A percentile compares a stretch with the other conserved stretches of the same genome.
Conservation (phyloP, 2,329 filamentous ascomycete species). For the Hypoxylon rubiginosum region DNA sequence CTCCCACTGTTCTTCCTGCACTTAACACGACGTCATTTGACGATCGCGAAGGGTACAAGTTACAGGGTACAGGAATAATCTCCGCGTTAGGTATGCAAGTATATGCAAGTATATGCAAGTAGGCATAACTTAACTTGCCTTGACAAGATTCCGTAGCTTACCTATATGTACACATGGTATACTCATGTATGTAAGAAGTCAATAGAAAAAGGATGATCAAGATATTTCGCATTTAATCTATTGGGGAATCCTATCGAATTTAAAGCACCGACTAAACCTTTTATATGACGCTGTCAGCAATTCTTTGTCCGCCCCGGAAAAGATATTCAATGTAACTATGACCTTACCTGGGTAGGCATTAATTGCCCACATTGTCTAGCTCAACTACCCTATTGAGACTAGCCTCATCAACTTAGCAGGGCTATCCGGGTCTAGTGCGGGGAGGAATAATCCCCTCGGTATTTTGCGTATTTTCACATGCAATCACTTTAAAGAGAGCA, state of each 20-base stretch:
- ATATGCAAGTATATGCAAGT: neutral
- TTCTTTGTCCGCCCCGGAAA: neutral
- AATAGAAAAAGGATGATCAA: neutral
- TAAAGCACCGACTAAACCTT: neutral
- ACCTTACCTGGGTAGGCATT: constrained; percentile 11
- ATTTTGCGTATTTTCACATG: constrained; percentile 50
- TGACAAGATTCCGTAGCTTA: neutral
- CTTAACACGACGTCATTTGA: constrained; percentile 32
- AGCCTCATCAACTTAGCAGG: constrained; percentile 3
- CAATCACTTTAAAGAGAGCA: neutral
- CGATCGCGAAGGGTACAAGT: neutral
- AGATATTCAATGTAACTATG: neutral
- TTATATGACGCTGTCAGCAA: neutral
- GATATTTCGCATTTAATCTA: neutral
- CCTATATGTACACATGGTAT: neutral
- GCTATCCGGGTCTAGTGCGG: constrained; percentile 27
- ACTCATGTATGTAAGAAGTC: neutral
- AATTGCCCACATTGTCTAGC: constrained; percentile 7
- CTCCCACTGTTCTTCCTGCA: neutral
- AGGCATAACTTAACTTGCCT: neutral
- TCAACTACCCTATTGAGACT: neutral
- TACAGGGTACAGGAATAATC: neutral
- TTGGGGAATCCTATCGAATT: neutral
- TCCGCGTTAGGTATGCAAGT: neutral
- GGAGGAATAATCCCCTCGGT: constrained; percentile 37